These are phyloP conservation scores for Penicillium verhagenii DNA, from an alignment of 495 filamentous ascomycete genomes.

Conservation along the genomic window DNA sequence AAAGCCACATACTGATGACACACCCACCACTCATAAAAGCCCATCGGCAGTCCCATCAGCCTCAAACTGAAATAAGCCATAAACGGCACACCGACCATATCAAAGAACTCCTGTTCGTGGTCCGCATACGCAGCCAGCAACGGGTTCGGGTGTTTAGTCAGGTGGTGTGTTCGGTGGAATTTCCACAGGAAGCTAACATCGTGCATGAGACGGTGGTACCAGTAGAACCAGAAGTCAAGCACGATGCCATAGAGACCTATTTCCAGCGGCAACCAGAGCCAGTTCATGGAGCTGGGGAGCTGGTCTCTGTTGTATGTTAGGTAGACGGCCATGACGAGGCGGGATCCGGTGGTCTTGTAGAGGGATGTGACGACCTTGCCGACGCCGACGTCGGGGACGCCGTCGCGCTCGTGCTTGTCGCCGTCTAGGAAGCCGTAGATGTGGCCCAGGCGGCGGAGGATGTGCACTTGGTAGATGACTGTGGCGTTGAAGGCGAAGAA, in stretches of 20 bases:
- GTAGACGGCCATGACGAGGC: constrained; percentile 27
- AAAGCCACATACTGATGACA: constrained; percentile 43
- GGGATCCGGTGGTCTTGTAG: constrained; percentile 34
- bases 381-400: constrained; percentile 31
- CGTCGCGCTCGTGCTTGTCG: constrained; percentile 33
- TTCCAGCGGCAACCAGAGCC: constrained; percentile 37
- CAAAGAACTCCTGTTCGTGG: constrained; percentile 45
- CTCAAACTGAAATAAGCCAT: constrained; percentile 35
- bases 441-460: constrained; percentile 31
- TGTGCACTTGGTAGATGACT: constrained; percentile 35
- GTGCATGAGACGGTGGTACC: constrained; percentile 45
- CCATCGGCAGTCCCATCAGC: constrained; percentile 36
- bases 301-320: constrained; percentile 24
- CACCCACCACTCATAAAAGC: constrained; percentile 47
- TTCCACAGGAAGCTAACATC: constrained; percentile 41
- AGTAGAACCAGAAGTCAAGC: constrained; percentile 49
- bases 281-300: constrained; percentile 47
- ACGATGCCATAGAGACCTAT: constrained; percentile 42
- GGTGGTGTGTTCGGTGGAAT: constrained; percentile 45
- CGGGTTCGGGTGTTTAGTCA: constrained; percentile 45
- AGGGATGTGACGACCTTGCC: constrained; percentile 28
- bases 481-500: constrained; percentile 36
- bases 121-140: constrained; percentile 43
- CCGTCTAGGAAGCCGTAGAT: constrained; percentile 32
- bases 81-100: constrained; percentile 41